Evolutionary conservation across 1,139 yeast species (phyloP).

Genomic region (Geotrichum fermentans): DNA sequence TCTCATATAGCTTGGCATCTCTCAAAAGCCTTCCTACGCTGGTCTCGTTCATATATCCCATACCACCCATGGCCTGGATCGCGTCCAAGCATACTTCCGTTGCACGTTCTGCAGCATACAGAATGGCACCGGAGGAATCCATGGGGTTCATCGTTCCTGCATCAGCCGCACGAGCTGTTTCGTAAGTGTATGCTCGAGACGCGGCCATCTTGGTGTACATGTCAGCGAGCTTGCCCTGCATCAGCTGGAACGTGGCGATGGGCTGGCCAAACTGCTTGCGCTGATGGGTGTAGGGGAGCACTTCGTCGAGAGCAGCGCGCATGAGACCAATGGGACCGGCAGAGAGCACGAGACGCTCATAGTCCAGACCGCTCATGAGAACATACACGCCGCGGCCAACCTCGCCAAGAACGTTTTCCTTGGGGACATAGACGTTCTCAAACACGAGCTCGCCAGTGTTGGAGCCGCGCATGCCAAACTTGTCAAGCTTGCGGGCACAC

Average conservation of each 20-base stretch:
- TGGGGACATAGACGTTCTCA: slow-evolving; percentile 36
- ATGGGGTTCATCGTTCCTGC: slow-evolving; percentile 31
- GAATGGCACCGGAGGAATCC: slow-evolving; percentile 37
- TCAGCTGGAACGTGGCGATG: slow-evolving; percentile 35
- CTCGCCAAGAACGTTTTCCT: slow-evolving; percentile 34
- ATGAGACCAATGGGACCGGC: slow-evolving; percentile 37
- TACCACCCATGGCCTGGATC: slow-evolving; percentile 36
- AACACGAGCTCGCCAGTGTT: slow-evolving; percentile 37
- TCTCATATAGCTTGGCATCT: slow-evolving; percentile 36
- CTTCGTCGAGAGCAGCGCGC: slow-evolving; percentile 36
- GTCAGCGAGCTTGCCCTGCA: slow-evolving; percentile 37
- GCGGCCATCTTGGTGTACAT: slow-evolving; percentile 37
- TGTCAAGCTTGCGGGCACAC: slow-evolving; percentile 35
- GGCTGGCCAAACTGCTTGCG: slow-evolving; percentile 37
- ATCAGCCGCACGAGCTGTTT: slow-evolving; percentile 32
- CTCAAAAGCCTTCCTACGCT: slow-evolving; percentile 33
- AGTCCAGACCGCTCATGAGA: slow-evolving; percentile 35
- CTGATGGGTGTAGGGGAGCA: slow-evolving; percentile 35
- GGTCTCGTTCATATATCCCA: slow-evolving; percentile 37
- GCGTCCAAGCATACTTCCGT: slow-evolving; percentile 37
- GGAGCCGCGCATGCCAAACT: slow-evolving; percentile 37
- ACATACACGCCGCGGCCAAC: slow-evolving; percentile 35
- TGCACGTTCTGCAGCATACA: slow-evolving; percentile 37
- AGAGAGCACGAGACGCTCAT: slow-evolving; percentile 35
- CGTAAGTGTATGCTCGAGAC: slow-evolving; percentile 33